A percentile compares a stretch with the other conserved stretches of the same genome.
Evolutionary conservation across 1,284 basidiomycete genomes (phyloP).

Genomic region (Laetiporus sulphureus): DNA sequence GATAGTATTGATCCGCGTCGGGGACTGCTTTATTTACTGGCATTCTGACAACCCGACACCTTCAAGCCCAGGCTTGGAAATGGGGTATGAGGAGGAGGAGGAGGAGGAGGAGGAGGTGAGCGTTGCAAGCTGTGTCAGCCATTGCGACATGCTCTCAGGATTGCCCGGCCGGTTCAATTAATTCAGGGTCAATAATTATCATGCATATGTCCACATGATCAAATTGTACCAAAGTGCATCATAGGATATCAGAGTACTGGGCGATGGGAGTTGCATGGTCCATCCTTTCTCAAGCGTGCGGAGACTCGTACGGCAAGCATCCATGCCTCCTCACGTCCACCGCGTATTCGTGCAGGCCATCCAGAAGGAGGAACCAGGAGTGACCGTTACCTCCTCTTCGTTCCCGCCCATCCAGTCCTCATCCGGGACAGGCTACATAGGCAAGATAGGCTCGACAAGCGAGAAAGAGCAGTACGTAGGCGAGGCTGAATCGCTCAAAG

Average conservation of each 20-base stretch:
- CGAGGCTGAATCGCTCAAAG: slow-evolving; percentile 67
- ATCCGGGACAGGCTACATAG: slow-evolving; percentile 50
- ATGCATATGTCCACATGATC: no score
- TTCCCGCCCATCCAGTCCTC: slow-evolving; percentile 50
- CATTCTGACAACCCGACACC: slow-evolving; percentile 22
- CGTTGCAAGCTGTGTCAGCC: background rate
- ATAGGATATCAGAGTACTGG: no score
- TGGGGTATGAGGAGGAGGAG: background rate
- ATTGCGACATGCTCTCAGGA: no score
- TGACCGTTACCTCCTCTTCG: slow-evolving; percentile 37
- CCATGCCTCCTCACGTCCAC: slow-evolving; percentile 14
- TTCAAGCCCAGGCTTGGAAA: background rate
- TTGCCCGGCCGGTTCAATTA: no score
- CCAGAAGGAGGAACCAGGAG: slow-evolving; percentile 39
- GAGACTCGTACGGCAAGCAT: background rate
- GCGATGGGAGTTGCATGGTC: no score
- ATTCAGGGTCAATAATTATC: no score
- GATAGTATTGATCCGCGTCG: slow-evolving; percentile 46
- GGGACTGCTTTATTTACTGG: slow-evolving; percentile 35
- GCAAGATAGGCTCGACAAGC: slow-evolving; percentile 43
- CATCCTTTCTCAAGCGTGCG: slow-evolving; percentile 1
- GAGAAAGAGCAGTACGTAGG: slow-evolving; percentile 64
- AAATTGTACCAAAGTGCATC: no score
- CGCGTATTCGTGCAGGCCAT: slow-evolving; percentile 37
- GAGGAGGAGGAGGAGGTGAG: background rate